A percentile compares a stretch with the other conserved stretches of the same genome.
Evolutionary conservation across 306 rosid genomes (phyloP).

Genomic region (Medicago arabica): DNA sequence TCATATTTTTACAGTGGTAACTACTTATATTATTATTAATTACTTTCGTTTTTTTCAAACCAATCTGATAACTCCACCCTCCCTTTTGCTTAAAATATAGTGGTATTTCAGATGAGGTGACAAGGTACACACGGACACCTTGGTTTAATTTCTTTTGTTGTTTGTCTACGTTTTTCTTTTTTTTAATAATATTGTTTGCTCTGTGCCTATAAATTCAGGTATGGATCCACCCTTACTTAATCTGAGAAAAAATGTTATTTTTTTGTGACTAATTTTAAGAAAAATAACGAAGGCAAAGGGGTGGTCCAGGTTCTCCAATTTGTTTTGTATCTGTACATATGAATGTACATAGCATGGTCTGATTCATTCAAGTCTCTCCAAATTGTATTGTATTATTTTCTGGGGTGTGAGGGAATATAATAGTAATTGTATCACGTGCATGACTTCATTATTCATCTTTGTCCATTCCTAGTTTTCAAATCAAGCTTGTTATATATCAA

Average conservation of each 20-base stretch:
- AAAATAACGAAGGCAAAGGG: conserved; percentile 19
- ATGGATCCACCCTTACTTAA: not conserved
- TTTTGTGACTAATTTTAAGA: conserved; percentile 13
- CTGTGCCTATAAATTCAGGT: not conserved
- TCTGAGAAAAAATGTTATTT: not conserved
- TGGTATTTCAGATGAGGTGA: not conserved
- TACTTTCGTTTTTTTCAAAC: not conserved
- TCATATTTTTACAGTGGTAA: not conserved
- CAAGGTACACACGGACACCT: not conserved
- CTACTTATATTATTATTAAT: not conserved
- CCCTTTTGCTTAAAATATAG: not conserved
- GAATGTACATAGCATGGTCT: conserved; percentile 5
- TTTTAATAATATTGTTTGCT: not conserved
- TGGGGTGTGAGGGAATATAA: conserved; percentile 21
- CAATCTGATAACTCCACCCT: not conserved
- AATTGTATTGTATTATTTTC: conserved; percentile 32
- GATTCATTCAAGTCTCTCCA: conserved; percentile 37
- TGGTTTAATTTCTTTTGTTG: not conserved
- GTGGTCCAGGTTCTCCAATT: conserved; percentile 43
- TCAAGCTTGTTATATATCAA: conserved; percentile 23
- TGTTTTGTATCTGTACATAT: conserved; percentile 39
- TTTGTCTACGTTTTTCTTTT: not conserved
- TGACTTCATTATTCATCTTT: conserved; percentile 61
- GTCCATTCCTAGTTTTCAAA: conserved; percentile 57
- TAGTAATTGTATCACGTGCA: conserved; percentile 60